Conservation (phyloP, 257 asterid genomes). For the Vinca minor region DNA sequence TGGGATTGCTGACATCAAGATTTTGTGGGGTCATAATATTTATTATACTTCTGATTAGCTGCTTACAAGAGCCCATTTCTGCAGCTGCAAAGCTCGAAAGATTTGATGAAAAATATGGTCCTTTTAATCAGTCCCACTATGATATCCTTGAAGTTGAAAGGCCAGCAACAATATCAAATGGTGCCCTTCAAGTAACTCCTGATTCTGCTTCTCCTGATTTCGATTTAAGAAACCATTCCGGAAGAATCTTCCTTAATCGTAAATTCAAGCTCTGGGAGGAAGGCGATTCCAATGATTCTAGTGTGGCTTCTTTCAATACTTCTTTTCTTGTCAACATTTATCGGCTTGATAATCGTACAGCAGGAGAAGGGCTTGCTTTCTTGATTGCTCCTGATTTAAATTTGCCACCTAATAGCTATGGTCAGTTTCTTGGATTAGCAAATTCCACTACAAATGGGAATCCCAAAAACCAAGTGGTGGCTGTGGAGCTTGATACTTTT, state of each 20-base stretch:
- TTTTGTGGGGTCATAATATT: slow-evolving; percentile 5
- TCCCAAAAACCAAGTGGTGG: slow-evolving; percentile 39
- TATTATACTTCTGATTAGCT: slow-evolving; percentile 20
- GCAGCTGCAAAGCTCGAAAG: slow-evolving; percentile 25
- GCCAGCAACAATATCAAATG: slow-evolving; percentile 34
- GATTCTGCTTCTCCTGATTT: slow-evolving; percentile 28
- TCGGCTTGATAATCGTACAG: slow-evolving; percentile 4
- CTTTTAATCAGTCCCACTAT: slow-evolving; percentile 21
- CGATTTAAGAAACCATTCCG: slow-evolving; percentile 24
- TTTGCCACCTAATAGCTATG: slow-evolving; percentile 45
- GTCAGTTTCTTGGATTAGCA: slow-evolving; percentile 65
- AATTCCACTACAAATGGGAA: slow-evolving; percentile 50
- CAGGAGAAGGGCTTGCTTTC: slow-evolving; percentile 75
- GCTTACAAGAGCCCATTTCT: slow-evolving; percentile 14
- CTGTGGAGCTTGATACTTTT: slow-evolving; percentile 79
- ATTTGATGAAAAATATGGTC: slow-evolving; percentile 3
- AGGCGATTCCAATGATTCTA: slow-evolving; percentile 4
- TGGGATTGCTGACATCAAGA: slow-evolving; percentile 27
- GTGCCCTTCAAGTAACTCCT: slow-evolving; percentile 67
- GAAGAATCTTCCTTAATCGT: slow-evolving; percentile 33
- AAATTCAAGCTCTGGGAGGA: slow-evolving; percentile 62
- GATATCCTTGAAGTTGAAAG: background rate
- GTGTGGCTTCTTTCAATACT: slow-evolving; percentile 47
- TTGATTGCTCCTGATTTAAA: slow-evolving; percentile 40
- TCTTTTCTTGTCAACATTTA: slow-evolving; percentile 59